Percentiles rank a stretch among this genome's conserved stretches.
Evolutionary conservation across 805 yeast genomes (phyloP).

Genomic region (Blastobotrys chiropterorum): DNA sequence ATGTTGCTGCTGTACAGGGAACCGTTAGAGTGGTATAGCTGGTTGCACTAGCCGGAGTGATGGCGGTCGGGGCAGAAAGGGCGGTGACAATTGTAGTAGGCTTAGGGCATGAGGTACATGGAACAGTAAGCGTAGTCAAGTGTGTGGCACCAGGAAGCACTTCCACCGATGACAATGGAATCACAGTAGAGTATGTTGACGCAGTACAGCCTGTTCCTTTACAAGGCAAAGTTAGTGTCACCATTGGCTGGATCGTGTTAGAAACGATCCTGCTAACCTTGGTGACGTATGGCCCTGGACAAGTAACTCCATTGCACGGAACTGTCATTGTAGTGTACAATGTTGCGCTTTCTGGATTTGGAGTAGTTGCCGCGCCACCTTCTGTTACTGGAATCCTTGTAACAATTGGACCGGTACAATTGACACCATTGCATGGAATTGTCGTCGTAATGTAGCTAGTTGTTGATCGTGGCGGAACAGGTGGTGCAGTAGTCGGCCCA

Average conservation of each 20-base stretch:
- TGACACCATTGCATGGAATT: slow-evolving; percentile 4
- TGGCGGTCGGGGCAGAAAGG: not conserved
- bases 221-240: slow-evolving; percentile 4
- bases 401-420: slow-evolving; percentile 1
- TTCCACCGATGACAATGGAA: not conserved
- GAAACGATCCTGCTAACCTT: not conserved
- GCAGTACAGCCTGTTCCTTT: not conserved
- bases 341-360: not conserved
- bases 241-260: not conserved
- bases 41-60: slow-evolving; percentile 6
- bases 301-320: slow-evolving; percentile 1
- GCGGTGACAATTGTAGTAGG: slow-evolving; percentile 4
- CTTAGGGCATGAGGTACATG: slow-evolving; percentile 12
- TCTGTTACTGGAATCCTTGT: slow-evolving; percentile 1
- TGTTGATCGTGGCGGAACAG: not conserved
- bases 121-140: slow-evolving; percentile 7
- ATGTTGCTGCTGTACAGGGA: slow-evolving; percentile 15
- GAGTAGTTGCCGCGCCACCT: not conserved
- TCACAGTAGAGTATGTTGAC: not conserved
- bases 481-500: not conserved
- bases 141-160: not conserved
- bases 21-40: slow-evolving; percentile 15
- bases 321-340: slow-evolving; percentile 8
- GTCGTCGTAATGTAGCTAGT: slow-evolving; percentile 4
- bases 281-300: not conserved